A percentile compares a stretch with the other conserved stretches of the same genome.
Evolutionary conservation across 148 eudicot species (phyloP).

Genomic region (Polygonum aviculare): DNA sequence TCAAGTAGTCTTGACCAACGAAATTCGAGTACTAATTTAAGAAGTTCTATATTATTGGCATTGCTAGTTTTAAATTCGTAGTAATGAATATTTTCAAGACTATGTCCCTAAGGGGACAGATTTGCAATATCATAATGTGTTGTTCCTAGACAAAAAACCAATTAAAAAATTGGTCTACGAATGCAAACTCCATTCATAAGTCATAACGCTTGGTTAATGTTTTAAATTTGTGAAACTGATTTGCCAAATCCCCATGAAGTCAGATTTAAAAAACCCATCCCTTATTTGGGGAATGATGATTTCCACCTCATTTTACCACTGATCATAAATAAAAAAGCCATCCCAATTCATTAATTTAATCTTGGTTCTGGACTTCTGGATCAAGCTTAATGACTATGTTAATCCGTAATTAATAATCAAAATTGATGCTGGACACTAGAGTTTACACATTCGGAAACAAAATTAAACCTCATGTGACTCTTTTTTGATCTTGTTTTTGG

Average conservation of each 20-base stretch:
- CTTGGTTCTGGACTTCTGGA: not conserved
- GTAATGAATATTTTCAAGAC: too few relatives aligned
- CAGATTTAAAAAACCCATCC: not conserved
- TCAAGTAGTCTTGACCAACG: too few relatives aligned
- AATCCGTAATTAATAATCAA: not conserved
- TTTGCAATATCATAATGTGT: too few relatives aligned
- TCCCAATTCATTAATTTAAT: not conserved
- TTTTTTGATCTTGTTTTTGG: too few relatives aligned
- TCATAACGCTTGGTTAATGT: too few relatives aligned
- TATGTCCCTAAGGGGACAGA: too few relatives aligned
- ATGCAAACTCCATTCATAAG: not conserved
- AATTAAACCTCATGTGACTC: too few relatives aligned
- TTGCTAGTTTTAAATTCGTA: too few relatives aligned
- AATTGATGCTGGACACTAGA: not conserved
- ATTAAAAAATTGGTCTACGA: not conserved
- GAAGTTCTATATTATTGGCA: too few relatives aligned
- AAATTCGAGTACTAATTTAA: too few relatives aligned
- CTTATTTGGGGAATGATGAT: not conserved
- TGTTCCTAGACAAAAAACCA: too few relatives aligned
- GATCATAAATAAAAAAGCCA: not conserved
- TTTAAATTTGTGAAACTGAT: not conserved
- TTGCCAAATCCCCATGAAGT: not conserved
- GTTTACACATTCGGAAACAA: too few relatives aligned
- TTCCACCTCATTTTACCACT: not conserved
- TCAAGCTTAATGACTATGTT: not conserved